Base-by-base conservation (phyloP, 1,284 basidiomycete species). In the Cutaneotrichosporon arboriforme region DNA sequence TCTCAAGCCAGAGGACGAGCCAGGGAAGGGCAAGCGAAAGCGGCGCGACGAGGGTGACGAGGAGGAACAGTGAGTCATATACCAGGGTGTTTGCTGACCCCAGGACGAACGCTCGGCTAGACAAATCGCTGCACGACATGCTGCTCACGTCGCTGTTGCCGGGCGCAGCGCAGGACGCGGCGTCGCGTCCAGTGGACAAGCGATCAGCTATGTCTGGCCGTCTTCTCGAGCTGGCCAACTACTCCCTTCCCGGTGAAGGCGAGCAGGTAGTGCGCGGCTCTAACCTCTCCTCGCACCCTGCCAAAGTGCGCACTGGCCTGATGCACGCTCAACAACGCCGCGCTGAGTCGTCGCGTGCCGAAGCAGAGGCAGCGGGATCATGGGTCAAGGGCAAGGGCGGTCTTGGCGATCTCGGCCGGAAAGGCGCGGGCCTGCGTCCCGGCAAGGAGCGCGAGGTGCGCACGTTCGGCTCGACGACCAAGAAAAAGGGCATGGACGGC, bases 51-150 rank as follows among this genome's bases (percentile, higher is more conserved):
- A 46, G 18, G 66, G 67, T 13, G 70, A 66, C 7, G 64, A 64
- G 12, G 68, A 67, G 21, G 65, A 70, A 20, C 55, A 64, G 67
- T 70, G 43, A 56, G 69, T 63, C 12, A 7, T 2, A 9, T 10
- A 5, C 4, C 2, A 37, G 10, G 35, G 12, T 9, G 21, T 4
- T 18, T 10, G 9, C 45, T 47, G 20, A 47, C 46, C 1, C 8
- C 46, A 70, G 68, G 46, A 67, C 67, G 14, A 74, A 75, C 48
- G 42, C 60, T 7, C 57, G 62, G 15, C 66, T 77, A 20, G 75
- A 77, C 64, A 72, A 74, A 56, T 67, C 72, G 9, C 62, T 77
- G 9, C 75, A 77, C 46, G 55, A 64, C 43, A 67, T 77, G 61
- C 65, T 77, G n/a, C 62, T 73, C 45, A 75, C 62, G 13, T 66